phyloP scores from a whole-genome alignment of 495 filamentous ascomycete genomes.

The Corynascus novoguineensis region DNA sequence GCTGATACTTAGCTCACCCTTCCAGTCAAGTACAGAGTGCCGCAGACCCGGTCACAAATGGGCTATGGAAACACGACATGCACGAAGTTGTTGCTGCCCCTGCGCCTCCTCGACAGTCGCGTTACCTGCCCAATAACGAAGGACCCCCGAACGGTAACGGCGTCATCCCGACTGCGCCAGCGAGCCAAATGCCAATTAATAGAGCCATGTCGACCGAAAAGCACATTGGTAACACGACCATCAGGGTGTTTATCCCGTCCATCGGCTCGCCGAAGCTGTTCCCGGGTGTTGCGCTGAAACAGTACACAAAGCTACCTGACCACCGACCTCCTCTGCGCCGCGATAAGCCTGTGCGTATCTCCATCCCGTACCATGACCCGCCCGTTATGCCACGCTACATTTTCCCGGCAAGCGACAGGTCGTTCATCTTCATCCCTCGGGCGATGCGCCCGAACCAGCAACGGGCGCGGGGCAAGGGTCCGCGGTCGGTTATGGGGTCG shows the following conservation, averaged over 20 bases:
- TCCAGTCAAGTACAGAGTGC: slow-evolving; percentile 42
- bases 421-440: slow-evolving; percentile 97
- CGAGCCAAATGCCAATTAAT: slow-evolving; percentile 47
- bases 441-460: slow-evolving; percentile 90
- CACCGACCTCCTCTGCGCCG: slow-evolving; percentile 90
- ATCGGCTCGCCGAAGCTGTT: slow-evolving; percentile 67
- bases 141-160: slow-evolving; percentile 43
- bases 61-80: slow-evolving; percentile 90
- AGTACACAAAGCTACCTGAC: slow-evolving; percentile 89
- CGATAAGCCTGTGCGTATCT: slow-evolving; percentile 95
- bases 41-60: slow-evolving; percentile 56
- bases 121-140: slow-evolving; percentile 34
- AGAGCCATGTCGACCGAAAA: slow-evolving; percentile 53
- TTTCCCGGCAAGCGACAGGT: slow-evolving; percentile 80
- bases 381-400: slow-evolving; percentile 70
- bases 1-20: slow-evolving; percentile 31
- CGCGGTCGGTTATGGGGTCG: slow-evolving; percentile 59
- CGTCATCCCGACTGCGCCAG: slow-evolving; percentile 39
- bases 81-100: slow-evolving; percentile 70
- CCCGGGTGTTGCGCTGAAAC: slow-evolving; percentile 66
- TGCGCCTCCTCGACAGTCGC: slow-evolving; percentile 30
- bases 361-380: slow-evolving; percentile 60
- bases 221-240: slow-evolving; percentile 70
- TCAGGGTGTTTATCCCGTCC: slow-evolving; percentile 67
- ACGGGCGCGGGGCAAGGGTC: slow-evolving; percentile 61